Conservation (phyloP, 176 grass and related monocot genomes). For the Otatea glauca region DNA sequence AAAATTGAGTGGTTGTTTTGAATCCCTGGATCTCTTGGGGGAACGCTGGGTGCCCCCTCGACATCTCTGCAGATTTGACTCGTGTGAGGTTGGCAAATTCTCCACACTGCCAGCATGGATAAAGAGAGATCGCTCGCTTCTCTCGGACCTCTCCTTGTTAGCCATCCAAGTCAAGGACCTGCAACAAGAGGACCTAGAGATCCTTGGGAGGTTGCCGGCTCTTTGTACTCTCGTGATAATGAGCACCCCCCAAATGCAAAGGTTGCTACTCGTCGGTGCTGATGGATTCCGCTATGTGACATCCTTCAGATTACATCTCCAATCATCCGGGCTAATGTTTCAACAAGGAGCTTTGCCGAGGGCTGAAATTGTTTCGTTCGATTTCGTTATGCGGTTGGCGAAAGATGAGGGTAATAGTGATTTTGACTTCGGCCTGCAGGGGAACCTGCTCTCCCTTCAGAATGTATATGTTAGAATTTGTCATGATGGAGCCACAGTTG, state of each 20-base stretch:
- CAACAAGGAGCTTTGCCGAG: too few relatives aligned
- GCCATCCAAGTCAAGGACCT: accelerated
- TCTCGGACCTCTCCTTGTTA: neutral
- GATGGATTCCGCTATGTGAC: neutral
- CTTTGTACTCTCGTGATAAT: neutral
- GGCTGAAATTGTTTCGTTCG: too few relatives aligned
- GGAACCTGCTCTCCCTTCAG: neutral
- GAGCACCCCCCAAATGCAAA: accelerated
- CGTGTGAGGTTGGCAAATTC: too few relatives aligned
- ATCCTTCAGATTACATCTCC: neutral
- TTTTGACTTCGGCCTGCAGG: neutral
- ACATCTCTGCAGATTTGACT: too few relatives aligned
- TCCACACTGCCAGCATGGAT: neutral
- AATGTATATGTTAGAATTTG: neutral
- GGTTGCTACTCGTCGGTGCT: neutral
- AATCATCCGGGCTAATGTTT: too few relatives aligned
- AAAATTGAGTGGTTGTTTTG: too few relatives aligned
- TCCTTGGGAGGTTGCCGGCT: neutral
- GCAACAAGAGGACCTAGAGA: neutral
- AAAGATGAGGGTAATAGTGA: too few relatives aligned
- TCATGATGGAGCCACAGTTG: too few relatives aligned
- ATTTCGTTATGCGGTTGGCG: too few relatives aligned
- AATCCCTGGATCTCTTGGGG: too few relatives aligned
- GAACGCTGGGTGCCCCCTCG: too few relatives aligned
- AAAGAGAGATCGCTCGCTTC: neutral